phyloP scores from a whole-genome alignment of 495 filamentous ascomycete genomes.

The Neurospora sp. region DNA sequence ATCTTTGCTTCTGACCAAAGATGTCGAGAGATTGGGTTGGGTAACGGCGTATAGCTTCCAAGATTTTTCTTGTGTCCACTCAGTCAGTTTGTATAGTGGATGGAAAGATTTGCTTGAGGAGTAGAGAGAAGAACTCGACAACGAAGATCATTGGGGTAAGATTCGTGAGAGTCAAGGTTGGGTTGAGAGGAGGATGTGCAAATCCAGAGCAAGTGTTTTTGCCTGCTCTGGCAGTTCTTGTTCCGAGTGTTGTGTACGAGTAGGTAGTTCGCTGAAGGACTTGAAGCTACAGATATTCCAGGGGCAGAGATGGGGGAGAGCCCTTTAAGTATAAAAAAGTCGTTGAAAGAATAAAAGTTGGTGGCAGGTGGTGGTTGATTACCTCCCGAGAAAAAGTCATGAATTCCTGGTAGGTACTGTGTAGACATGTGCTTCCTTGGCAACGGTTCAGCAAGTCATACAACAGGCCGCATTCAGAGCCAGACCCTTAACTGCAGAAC shows the following conservation, averaged over 20 bases:
- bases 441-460: background rate
- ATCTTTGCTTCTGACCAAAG: background rate
- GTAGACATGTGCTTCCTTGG: background rate
- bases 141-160: slow-evolving; percentile 26
- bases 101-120: slow-evolving; percentile 28
- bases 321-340: background rate
- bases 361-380: background rate
- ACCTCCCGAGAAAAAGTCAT: background rate
- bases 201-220: background rate
- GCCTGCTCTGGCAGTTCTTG: background rate
- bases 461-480: too few species aligned
- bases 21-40: too few species aligned
- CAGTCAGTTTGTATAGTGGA: background rate
- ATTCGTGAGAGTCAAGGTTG: background rate
- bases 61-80: background rate
- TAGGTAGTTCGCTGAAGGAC: background rate
- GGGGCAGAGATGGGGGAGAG: background rate
- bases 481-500: background rate
- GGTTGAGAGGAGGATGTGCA: background rate
- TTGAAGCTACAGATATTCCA: background rate
- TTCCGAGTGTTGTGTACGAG: background rate
- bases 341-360: background rate
- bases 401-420: background rate
- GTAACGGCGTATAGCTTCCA: background rate
- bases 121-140: slow-evolving; percentile 33